These are phyloP conservation scores for Talaromyces liani DNA, from an alignment of 495 filamentous ascomycete genomes.

Conservation along the genomic window DNA sequence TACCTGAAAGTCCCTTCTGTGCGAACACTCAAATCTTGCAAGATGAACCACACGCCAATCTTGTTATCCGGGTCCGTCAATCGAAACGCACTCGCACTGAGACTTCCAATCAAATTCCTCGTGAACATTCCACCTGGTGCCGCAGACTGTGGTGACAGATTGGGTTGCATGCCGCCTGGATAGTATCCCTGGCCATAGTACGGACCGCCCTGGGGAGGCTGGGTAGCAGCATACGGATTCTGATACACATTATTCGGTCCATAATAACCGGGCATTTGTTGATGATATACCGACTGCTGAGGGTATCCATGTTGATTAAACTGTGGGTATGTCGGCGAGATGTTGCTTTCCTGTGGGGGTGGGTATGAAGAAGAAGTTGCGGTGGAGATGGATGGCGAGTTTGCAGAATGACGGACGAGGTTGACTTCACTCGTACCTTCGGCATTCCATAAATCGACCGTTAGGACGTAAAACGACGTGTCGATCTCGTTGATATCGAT, in stretches of 20 bases:
- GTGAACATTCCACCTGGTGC: conserved; percentile 86
- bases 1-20: conserved; percentile 90
- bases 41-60: conserved; percentile 92
- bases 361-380: conserved; percentile 74
- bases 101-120: conserved; percentile 87
- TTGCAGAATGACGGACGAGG: conserved; percentile 79
- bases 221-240: conserved; percentile 35
- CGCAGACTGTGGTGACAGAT: conserved; percentile 35
- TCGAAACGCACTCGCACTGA: conserved; percentile 84
- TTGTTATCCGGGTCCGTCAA: conserved; percentile 76
- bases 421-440: conserved; percentile 87
- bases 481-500: conserved; percentile 80
- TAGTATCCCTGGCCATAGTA: neutral
- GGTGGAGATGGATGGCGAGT: conserved; percentile 82
- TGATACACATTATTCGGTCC: conserved; percentile 26
- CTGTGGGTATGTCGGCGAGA: conserved; percentile 29
- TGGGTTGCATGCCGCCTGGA: conserved; percentile 16
- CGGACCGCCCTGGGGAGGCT: conserved; percentile 14
- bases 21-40: conserved; percentile 90
- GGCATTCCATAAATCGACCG: conserved; percentile 85
- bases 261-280: conserved; percentile 34
- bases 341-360: conserved; percentile 37
- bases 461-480: conserved; percentile 83
- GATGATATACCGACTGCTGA: conserved; percentile 29
- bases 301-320: conserved; percentile 32